These are phyloP conservation scores for Coniochaeta sp. DNA, from an alignment of 2,329 filamentous ascomycete genomes.

Conservation along the genomic window DNA sequence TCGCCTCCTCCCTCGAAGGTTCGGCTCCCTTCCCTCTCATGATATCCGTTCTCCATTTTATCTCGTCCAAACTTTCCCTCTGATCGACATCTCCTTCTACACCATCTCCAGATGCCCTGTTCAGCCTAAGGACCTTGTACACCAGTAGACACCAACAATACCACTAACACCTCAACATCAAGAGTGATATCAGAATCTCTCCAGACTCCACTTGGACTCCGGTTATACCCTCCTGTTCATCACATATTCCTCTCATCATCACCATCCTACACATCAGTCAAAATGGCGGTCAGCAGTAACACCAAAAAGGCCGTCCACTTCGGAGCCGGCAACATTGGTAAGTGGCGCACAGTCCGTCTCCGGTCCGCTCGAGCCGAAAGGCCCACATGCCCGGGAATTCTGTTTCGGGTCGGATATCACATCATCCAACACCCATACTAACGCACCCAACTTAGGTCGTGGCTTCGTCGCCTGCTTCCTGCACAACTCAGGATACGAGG, in stretches of 20 bases:
- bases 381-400: background rate
- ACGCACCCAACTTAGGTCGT: constrained; percentile 38
- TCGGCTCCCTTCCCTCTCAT: background rate
- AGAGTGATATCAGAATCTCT: background rate
- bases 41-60: constrained; percentile 1
- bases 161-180: background rate
- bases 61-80: background rate
- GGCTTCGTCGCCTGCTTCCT: constrained; percentile 89
- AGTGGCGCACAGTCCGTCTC: constrained; percentile 18
- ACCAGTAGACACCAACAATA: too few relatives aligned
- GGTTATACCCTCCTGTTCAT: background rate
- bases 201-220: too few relatives aligned
- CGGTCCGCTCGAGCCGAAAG: background rate
- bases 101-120: background rate
- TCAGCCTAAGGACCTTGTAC: background rate
- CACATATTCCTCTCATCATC: background rate
- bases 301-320: constrained; percentile 73
- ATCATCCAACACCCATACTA: background rate
- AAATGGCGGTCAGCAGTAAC: constrained; percentile 7
- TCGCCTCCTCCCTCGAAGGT: background rate
- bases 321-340: constrained; percentile 77
- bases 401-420: background rate
- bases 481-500: constrained; percentile 90
- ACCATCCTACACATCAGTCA: constrained; percentile 2
- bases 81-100: background rate